These are phyloP conservation scores for Sarocladium brachiariae DNA, from an alignment of 2,329 filamentous ascomycete genomes.

Conservation along the genomic window DNA sequence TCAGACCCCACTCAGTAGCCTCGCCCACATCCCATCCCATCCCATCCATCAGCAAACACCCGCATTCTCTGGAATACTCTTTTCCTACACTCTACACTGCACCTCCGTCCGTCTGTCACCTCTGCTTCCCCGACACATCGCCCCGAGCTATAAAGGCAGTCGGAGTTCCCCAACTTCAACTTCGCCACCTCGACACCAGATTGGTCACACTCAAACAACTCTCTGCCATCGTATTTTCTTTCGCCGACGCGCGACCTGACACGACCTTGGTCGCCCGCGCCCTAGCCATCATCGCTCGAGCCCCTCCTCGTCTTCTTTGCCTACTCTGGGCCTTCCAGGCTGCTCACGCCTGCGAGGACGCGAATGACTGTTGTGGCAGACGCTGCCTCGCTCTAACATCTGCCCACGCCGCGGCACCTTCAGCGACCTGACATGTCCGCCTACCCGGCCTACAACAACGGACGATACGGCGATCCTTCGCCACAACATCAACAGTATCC, in stretches of 20 bases:
- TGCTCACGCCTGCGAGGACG: too few relatives aligned
- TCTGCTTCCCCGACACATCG: neutral
- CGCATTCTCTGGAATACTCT: neutral
- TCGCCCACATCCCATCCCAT: constrained; percentile 6
- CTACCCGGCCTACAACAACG: constrained; percentile 51
- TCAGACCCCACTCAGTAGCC: constrained; percentile 6
- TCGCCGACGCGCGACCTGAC: too few relatives aligned
- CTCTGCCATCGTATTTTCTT: too few relatives aligned
- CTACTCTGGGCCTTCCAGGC: neutral
- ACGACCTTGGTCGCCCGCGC: neutral
- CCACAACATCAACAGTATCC: constrained; percentile 33
- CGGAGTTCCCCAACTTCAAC: too few relatives aligned
- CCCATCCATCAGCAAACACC: neutral
- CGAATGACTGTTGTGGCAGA: neutral
- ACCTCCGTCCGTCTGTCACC: neutral
- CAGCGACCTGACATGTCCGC: constrained; percentile 46
- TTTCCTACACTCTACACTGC: neutral
- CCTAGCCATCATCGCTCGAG: neutral
- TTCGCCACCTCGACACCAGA: too few relatives aligned
- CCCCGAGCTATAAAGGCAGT: constrained; percentile 5
- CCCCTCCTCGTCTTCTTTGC: neutral
- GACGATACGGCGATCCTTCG: constrained; percentile 31
- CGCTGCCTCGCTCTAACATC: neutral
- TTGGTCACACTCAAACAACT: too few relatives aligned
- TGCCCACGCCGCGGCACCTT: neutral